Percentiles rank a stretch among this genome's conserved stretches.
Conservation (phyloP, 2,329 filamentous ascomycete species). For the Stenocarpella maydis region DNA sequence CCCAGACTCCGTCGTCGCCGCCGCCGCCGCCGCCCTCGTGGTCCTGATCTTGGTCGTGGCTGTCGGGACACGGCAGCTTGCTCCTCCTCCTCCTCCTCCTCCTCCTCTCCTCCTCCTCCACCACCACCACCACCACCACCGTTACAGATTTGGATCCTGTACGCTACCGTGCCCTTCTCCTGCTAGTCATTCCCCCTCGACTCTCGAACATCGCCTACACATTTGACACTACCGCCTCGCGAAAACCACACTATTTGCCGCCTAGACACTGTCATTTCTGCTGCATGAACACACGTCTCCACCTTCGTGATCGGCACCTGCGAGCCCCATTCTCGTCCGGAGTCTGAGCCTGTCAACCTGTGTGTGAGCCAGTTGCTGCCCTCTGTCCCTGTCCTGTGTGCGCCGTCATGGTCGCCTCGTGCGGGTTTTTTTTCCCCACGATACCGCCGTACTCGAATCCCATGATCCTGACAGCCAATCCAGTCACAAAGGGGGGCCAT, state of each 20-base stretch:
- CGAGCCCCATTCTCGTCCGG: background rate
- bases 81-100: background rate
- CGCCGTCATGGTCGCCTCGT: background rate
- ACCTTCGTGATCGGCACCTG: constrained; percentile 24
- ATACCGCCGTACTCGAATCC: background rate
- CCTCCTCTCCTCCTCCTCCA: too few relatives aligned
- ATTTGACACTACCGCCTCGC: constrained; percentile 17
- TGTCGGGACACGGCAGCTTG: background rate
- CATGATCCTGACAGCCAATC: background rate
- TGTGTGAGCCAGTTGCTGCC: too few relatives aligned
- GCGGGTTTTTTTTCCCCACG: background rate
- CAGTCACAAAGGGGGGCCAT: constrained; percentile 13
- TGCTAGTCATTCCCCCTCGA: constrained; percentile 11
- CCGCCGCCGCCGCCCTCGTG: constrained; percentile 8
- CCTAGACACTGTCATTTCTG: constrained; percentile 28
- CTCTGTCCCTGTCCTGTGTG: background rate
- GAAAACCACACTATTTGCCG: constrained; percentile 23
- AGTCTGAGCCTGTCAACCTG: too few relatives aligned
- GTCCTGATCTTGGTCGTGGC: background rate
- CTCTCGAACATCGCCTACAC: constrained; percentile 12
- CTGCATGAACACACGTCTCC: constrained; percentile 22
- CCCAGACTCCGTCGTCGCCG: constrained; percentile 1
- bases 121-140: too few relatives aligned
- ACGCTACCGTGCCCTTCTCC: background rate
- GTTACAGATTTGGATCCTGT: background rate